These are phyloP conservation scores for Eucalyptus regnans DNA, from an alignment of 345 rosid genomes.

Conservation along the genomic window DNA sequence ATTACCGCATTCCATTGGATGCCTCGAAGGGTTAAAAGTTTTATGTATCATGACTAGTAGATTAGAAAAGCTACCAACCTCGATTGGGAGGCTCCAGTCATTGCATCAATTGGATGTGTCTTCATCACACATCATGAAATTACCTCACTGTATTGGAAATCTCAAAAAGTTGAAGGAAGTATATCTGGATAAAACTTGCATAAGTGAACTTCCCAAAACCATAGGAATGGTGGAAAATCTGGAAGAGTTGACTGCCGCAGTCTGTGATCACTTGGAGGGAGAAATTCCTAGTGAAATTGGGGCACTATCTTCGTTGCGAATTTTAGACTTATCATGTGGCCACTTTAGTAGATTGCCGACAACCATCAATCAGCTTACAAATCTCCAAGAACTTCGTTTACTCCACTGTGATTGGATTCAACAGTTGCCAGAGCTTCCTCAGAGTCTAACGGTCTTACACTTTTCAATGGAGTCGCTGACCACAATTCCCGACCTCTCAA, in stretches of 20 bases:
- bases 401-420: neutral
- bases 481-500: neutral
- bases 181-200: neutral
- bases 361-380: neutral
- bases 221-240: neutral
- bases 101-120: neutral
- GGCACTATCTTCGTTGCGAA: neutral
- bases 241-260: neutral
- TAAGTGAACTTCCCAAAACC: neutral
- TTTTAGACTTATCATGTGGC: neutral
- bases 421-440: neutral
- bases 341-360: neutral
- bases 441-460: neutral
- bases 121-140: neutral
- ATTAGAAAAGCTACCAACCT: neutral
- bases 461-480: neutral
- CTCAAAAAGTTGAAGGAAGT: neutral
- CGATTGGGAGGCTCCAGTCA: neutral
- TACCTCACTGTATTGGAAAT: neutral
- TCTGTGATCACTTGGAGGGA: neutral
- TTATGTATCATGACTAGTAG: neutral
- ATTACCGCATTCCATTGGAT: neutral
- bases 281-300: neutral
- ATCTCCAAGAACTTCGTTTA: neutral
- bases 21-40: neutral